Evolutionary conservation across 129 eudicot genomes (phyloP).

Genomic region (Escallonia rubra): DNA sequence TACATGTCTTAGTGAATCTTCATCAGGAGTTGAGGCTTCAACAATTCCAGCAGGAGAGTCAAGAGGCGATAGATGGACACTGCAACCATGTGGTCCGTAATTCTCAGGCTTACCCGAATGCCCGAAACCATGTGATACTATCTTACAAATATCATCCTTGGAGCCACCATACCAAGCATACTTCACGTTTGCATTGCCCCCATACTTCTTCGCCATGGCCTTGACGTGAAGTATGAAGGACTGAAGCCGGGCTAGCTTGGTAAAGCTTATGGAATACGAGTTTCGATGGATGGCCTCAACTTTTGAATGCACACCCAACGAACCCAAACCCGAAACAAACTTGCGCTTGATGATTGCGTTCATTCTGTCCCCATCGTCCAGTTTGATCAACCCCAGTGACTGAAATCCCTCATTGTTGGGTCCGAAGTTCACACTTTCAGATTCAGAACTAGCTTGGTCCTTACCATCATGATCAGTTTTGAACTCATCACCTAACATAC

Average conservation of each 20-base stretch:
- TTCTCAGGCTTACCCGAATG: constrained; percentile 1
- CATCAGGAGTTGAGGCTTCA: constrained; percentile 42
- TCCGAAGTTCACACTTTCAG: constrained; percentile 52
- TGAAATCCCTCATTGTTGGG: background rate
- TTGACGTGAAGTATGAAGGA: constrained; percentile 29
- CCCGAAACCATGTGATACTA: constrained; percentile 54
- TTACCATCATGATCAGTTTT: constrained; percentile 11
- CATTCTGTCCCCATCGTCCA: constrained; percentile 26
- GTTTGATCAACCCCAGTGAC: constrained; percentile 19
- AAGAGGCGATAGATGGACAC: constrained; percentile 53
- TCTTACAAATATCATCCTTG: constrained; percentile 36
- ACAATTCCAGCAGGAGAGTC: constrained; percentile 44
- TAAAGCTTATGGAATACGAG: constrained; percentile 13
- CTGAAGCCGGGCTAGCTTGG: constrained; percentile 31
- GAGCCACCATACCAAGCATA: constrained; percentile 80
- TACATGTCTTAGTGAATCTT: constrained; percentile 51
- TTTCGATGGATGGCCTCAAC: constrained; percentile 39
- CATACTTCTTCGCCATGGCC: constrained; percentile 38
- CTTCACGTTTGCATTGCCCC: constrained; percentile 43
- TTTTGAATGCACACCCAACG: constrained; percentile 12
- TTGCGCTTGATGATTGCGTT: constrained; percentile 28
- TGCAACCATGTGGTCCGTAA: constrained; percentile 21
- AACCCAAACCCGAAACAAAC: constrained; percentile 31
- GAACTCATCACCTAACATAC: background rate
- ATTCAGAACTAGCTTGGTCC: constrained; percentile 43